phyloP scores from a whole-genome alignment of 2,329 filamentous ascomycete species.

The Coniochaeta prunicola region DNA sequence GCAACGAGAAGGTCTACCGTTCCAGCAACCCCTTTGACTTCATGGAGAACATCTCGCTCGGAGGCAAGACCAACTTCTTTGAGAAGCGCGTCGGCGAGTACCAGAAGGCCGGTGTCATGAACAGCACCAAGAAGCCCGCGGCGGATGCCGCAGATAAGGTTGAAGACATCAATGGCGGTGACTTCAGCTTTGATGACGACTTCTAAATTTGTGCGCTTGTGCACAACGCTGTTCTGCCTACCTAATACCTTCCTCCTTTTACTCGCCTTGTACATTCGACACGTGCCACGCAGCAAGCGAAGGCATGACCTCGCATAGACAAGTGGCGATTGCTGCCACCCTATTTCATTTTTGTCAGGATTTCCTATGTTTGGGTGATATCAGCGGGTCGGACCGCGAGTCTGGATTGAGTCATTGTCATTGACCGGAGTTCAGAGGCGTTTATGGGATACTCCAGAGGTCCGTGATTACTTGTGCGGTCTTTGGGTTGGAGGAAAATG shows the following conservation, averaged over 20 bases:
- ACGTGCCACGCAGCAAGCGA: conserved; percentile 1
- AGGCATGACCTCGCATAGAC: conserved; percentile 1
- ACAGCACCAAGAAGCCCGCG: conserved; percentile 65
- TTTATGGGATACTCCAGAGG: not conserved
- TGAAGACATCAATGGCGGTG: conserved; percentile 57
- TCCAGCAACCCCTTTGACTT: conserved; percentile 97
- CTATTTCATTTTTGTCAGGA: conserved; percentile 5
- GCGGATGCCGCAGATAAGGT: conserved; percentile 39
- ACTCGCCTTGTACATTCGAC: conserved; percentile 7
- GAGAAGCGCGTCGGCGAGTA: conserved; percentile 99
- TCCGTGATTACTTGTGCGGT: not conserved
- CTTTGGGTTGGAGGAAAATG: not conserved
- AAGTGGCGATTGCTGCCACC: not conserved
- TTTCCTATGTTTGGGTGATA: conserved; percentile 4
- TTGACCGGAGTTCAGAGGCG: conserved; percentile 3
- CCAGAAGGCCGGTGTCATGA: conserved; percentile 99
- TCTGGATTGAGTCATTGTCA: not conserved
- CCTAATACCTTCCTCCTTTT: conserved; percentile 13
- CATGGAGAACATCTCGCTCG: conserved; percentile 99
- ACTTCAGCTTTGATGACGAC: conserved; percentile 93
- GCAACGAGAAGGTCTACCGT: conserved; percentile 92
- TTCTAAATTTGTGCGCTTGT: conserved; percentile 55
- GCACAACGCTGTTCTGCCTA: conserved; percentile 17
- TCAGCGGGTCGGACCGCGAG: not conserved
- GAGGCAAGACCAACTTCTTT: conserved; percentile 99